Percentiles rank a stretch among this genome's conserved stretches.
Conservation (phyloP, 371 early-diverging fungal species). For the Mortierella sp. region DNA sequence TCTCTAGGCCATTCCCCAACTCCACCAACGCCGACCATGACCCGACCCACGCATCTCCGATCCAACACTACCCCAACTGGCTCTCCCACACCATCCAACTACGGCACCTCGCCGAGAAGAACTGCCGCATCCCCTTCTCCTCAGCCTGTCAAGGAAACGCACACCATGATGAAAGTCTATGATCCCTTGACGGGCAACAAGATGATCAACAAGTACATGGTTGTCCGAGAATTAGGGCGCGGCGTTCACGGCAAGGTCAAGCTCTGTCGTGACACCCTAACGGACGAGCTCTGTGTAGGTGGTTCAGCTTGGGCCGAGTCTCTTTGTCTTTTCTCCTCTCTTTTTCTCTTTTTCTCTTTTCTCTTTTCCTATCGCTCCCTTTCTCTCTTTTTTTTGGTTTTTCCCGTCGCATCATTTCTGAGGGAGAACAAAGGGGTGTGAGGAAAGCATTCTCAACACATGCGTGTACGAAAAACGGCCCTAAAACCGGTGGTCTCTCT, state of each 20-base stretch:
- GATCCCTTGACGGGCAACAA: slow-evolving; percentile 90
- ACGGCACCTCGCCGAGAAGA: slow-evolving; percentile 33
- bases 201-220: slow-evolving; percentile 93
- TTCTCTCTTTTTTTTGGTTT: neutral
- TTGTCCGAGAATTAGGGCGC: slow-evolving; percentile 91
- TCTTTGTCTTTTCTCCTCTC: neutral
- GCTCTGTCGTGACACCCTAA: slow-evolving; percentile 81
- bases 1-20: slow-evolving; percentile 42
- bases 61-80: slow-evolving; percentile 36
- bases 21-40: slow-evolving; percentile 35
- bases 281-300: slow-evolving; percentile 80
- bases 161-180: slow-evolving; percentile 79
- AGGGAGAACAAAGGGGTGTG: neutral
- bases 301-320: no score
- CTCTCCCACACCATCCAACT: slow-evolving; percentile 22
- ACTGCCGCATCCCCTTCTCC: slow-evolving; percentile 39
- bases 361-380: slow-evolving; percentile 8
- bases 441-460: neutral
- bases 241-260: slow-evolving; percentile 98
- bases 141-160: slow-evolving; percentile 76
- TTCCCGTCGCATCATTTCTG: neutral
- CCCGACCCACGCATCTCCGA: slow-evolving; percentile 35
- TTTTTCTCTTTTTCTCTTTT: slow-evolving; percentile 1
- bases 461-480: neutral
- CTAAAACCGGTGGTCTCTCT: neutral